Base-by-base conservation (phyloP, 2,329 filamentous ascomycete species). In the Dothistroma pini region DNA sequence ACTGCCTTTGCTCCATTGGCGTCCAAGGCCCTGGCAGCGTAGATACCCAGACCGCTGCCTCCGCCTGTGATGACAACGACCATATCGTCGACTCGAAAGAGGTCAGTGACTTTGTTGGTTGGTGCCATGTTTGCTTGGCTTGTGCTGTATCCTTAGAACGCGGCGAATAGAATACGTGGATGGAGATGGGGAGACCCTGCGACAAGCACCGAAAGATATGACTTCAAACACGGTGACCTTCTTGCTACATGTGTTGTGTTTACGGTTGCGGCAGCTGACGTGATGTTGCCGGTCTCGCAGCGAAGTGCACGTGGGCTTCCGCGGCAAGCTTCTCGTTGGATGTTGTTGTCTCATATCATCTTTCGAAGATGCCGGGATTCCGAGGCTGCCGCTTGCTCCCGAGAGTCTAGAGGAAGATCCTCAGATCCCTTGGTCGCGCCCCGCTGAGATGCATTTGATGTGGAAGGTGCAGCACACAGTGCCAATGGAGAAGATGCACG, bases 11-110 rank as follows among this genome's bases (percentile, higher is more conserved):
- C 81, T 7, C 81, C 80, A 53, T 83, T 82, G 21, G 74, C 73
- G 12, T 72, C 73, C 0, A 76, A 66, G 0, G 79, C 75, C 54
- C 74, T 71, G 7, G 79, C 77, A 65, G 79, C 79, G 63, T 76
- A 78, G 1, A 77, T 71, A 2, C 79, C 79, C 14, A 81, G 75
- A 75, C 82, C 81, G 53, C 75, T 80, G 44, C 82, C 82, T 51
- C 81, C 81, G 41, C 83, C 83, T 1, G 82, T 85, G 54, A 85
- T 73, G 55, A 83, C 79, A 22, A 76, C 81, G 2, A 84, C 79
- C 29, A 82, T 74, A 55, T 77, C 81, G 59, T 83, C 76, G 65
- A 84, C 80, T 16, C 76, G 77, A 73, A 84, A 84, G 48, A 66
- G 59, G 48, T 66, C 59, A 2, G 63, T 38, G 22, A 63, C 62